A percentile compares a stretch with the other conserved stretches of the same genome.
phyloP scores from a whole-genome alignment of 2,329 filamentous ascomycete species.

The Cladosporium oxysporum region DNA sequence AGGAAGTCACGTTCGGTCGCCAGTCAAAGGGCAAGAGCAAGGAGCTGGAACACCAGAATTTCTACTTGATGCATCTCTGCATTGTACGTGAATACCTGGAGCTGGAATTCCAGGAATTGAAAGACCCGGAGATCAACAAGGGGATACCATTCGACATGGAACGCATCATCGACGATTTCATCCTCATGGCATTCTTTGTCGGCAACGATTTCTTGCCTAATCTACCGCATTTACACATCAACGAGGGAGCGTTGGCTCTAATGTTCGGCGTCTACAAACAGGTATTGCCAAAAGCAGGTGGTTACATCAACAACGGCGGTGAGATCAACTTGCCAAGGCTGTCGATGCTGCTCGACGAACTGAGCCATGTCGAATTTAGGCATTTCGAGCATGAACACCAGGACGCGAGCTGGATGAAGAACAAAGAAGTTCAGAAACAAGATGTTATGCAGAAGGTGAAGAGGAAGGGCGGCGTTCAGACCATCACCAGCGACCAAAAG shows the following conservation, averaged over 20 bases:
- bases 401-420: conserved; percentile 88
- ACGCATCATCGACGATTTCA: conserved; percentile 97
- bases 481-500: conserved; percentile 78
- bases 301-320: conserved; percentile 95
- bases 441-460: conserved; percentile 65
- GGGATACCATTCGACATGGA: conserved; percentile 88
- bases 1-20: conserved; percentile 96
- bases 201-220: conserved; percentile 99
- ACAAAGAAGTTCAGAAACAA: conserved; percentile 73
- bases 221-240: conserved; percentile 93
- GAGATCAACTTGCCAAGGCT: conserved; percentile 85
- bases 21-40: conserved; percentile 86
- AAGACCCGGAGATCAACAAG: conserved; percentile 66
- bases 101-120: conserved; percentile 91
- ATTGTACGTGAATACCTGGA: conserved; percentile 97
- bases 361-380: conserved; percentile 86
- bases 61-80: conserved; percentile 95
- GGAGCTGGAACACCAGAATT: conserved; percentile 97
- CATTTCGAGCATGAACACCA: conserved; percentile 89
- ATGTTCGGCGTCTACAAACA: conserved; percentile 98
- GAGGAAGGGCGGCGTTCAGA: conserved; percentile 63
- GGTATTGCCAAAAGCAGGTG: conserved; percentile 80
- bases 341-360: conserved; percentile 73
- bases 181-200: conserved; percentile 98
- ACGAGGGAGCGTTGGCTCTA: conserved; percentile 91